A percentile compares a stretch with the other conserved stretches of the same genome.
Evolutionary conservation across 2,329 filamentous ascomycete genomes (phyloP).

Genomic region (Aureobasidium sp.): DNA sequence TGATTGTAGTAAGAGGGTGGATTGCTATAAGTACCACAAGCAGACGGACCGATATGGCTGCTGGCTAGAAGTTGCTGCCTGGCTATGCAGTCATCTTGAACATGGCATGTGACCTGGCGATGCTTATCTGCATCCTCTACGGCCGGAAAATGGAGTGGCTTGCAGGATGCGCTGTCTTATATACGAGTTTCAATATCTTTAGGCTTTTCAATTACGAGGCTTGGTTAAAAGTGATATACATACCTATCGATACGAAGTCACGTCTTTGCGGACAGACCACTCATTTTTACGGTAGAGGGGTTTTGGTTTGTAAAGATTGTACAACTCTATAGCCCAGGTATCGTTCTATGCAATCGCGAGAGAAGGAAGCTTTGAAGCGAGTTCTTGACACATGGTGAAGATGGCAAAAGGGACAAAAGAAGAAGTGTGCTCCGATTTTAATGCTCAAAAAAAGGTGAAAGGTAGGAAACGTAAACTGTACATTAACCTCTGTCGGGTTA

Average conservation of each 20-base stretch:
- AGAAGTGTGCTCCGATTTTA: constrained; percentile 6
- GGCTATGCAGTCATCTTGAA: not conserved
- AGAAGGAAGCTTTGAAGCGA: no score
- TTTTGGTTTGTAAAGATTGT: not conserved
- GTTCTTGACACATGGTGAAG: not conserved
- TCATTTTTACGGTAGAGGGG: not conserved
- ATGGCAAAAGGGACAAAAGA: not conserved
- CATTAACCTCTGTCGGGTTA: constrained; percentile 10
- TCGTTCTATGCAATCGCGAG: not conserved
- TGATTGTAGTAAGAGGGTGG: not conserved
- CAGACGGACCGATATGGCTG: not conserved
- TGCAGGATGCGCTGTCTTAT: not conserved
- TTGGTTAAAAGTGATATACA: not conserved
- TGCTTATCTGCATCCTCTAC: not conserved
- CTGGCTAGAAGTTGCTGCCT: not conserved
- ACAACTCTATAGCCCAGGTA: not conserved
- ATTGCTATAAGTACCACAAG: not conserved
- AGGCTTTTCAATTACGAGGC: not conserved
- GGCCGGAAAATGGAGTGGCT: not conserved
- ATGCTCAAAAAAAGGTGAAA: not conserved
- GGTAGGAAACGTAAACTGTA: constrained; percentile 6
- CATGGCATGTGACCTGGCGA: not conserved
- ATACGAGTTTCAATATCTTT: not conserved
- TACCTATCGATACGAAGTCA: not conserved
- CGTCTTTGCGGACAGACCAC: not conserved